Conservation (phyloP, 139 green algal genomes). For the Choricystis sp. region DNA sequence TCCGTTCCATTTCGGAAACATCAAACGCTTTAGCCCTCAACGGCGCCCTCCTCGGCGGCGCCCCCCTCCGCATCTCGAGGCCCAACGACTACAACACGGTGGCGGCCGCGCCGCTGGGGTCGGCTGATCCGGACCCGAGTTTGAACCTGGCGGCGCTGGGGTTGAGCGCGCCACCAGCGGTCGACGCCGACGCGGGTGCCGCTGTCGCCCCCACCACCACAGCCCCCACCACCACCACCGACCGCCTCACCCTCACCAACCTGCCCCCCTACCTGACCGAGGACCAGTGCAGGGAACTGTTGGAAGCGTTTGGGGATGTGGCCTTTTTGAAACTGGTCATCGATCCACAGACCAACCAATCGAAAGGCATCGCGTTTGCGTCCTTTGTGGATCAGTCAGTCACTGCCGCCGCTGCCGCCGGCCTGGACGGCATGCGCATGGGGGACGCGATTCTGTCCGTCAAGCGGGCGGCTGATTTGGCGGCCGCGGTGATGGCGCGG, state of each 20-base stretch:
- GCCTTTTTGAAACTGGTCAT: conserved; percentile 84
- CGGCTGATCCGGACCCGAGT: not conserved
- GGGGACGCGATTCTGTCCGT: conserved; percentile 90
- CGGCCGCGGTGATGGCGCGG: not conserved
- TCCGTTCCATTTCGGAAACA: conserved; percentile 83
- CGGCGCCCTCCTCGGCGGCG: conserved; percentile 92
- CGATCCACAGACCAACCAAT: conserved; percentile 77
- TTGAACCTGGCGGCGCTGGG: not conserved
- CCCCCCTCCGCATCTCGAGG: conserved; percentile 71
- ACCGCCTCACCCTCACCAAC: conserved; percentile 89
- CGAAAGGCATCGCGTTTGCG: conserved; percentile 92
- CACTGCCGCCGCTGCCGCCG: conserved; percentile 70
- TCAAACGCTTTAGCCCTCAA: conserved; percentile 87
- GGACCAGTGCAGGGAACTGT: conserved; percentile 83
- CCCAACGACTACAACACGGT: conserved; percentile 97
- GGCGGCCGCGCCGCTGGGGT: conserved; percentile 44
- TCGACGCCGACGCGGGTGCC: not conserved
- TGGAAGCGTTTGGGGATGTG: conserved; percentile 76
- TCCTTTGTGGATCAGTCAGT: conserved; percentile 71
- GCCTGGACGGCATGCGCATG: conserved; percentile 89
- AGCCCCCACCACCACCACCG: conserved; percentile 4
- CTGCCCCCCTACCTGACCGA: conserved; percentile 94
- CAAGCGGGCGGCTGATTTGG: not conserved
- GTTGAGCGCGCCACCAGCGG: not conserved
- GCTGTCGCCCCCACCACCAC: conserved; percentile 1